These are phyloP conservation scores for Ogataea neopini DNA, from an alignment of 805 yeast species.

Conservation along the genomic window DNA sequence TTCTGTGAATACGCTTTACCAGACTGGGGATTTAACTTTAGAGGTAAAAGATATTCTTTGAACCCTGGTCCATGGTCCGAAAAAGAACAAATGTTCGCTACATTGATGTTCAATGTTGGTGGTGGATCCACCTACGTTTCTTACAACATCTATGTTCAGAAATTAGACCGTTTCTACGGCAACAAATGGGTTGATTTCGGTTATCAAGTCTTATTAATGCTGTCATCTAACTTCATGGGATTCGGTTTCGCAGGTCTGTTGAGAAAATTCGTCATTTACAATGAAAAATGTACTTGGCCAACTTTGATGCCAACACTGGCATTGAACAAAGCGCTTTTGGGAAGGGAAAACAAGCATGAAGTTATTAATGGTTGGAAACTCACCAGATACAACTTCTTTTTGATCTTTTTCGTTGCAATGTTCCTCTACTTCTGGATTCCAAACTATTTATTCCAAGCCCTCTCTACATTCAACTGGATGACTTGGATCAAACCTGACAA, in stretches of 20 bases:
- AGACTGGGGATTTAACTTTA: slow-evolving; percentile 40
- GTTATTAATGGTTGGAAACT: slow-evolving; percentile 63
- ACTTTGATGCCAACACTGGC: slow-evolving; percentile 59
- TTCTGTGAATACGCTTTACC: slow-evolving; percentile 47
- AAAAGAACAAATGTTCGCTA: slow-evolving; percentile 67
- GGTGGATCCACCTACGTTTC: slow-evolving; percentile 36
- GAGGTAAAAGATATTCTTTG: slow-evolving; percentile 42
- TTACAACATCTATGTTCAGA: slow-evolving; percentile 37
- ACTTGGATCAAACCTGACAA: slow-evolving; percentile 64
- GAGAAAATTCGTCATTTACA: slow-evolving; percentile 60
- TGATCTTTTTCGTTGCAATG: slow-evolving; percentile 36
- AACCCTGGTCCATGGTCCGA: slow-evolving; percentile 66
- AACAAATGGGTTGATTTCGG: slow-evolving; percentile 39
- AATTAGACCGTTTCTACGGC: slow-evolving; percentile 34
- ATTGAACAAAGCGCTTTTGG: slow-evolving; percentile 52
- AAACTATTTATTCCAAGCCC: slow-evolving; percentile 57
- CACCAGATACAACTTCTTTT: slow-evolving; percentile 51
- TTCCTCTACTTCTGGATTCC: slow-evolving; percentile 59
- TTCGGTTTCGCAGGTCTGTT: slow-evolving; percentile 67
- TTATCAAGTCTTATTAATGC: slow-evolving; percentile 50
- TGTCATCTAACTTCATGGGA: slow-evolving; percentile 65
- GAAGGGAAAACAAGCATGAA: slow-evolving; percentile 43
- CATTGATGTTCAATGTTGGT: slow-evolving; percentile 43
- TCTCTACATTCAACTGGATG: slow-evolving; percentile 62
- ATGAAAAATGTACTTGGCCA: slow-evolving; percentile 73